Conservation (phyloP, 306 rosid species). For the Lotus japonicus region DNA sequence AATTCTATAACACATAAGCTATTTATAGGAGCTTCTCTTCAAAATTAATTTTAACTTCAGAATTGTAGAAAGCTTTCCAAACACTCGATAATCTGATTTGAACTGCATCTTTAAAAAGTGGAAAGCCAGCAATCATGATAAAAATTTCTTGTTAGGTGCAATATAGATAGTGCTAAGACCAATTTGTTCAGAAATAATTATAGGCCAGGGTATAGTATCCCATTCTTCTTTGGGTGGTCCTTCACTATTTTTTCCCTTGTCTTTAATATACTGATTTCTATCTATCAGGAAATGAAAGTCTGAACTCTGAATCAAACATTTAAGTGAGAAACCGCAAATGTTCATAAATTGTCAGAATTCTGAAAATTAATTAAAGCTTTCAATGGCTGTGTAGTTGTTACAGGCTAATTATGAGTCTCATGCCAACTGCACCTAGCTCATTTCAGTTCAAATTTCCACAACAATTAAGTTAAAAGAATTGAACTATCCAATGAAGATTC, state of each 20-base stretch:
- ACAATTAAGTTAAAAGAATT: slow-evolving; percentile 21
- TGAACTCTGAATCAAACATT: slow-evolving; percentile 22
- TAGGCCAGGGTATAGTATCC: not conserved
- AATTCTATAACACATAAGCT: no score
- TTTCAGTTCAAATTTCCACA: slow-evolving; percentile 12
- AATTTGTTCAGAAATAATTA: not conserved
- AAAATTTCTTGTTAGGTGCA: not conserved
- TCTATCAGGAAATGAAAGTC: not conserved
- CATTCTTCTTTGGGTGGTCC: no score
- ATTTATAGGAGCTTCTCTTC: no score
- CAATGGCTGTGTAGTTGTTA: not conserved
- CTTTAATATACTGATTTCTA: slow-evolving; percentile 1
- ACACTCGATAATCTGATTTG: no score
- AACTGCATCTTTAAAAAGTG: not conserved
- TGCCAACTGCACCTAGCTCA: slow-evolving; percentile 16
- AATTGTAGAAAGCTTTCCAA: no score
- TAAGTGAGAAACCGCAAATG: not conserved
- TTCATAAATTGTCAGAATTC: slow-evolving; percentile 12
- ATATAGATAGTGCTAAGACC: not conserved
- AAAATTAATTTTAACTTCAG: no score
- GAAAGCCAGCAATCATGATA: not conserved
- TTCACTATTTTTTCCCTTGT: no score
- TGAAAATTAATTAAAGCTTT: slow-evolving; percentile 21
- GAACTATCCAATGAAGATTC: slow-evolving; percentile 17
- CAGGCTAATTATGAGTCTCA: slow-evolving; percentile 18